Evolutionary conservation across 768 basidiomycete genomes (phyloP).

Genomic region (Amanita fuliginea): DNA sequence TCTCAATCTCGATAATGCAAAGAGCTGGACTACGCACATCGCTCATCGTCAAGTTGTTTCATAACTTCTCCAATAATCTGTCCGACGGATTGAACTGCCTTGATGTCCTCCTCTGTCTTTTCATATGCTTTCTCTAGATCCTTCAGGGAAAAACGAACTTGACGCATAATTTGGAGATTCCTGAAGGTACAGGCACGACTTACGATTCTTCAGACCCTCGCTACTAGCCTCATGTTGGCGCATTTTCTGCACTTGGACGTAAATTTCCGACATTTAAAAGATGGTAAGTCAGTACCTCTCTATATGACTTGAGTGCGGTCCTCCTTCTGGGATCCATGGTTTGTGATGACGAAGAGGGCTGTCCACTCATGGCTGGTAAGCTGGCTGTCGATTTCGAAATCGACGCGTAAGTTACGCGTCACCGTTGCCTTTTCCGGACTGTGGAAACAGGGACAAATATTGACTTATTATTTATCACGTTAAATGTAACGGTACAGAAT

Average conservation of each 20-base stretch:
- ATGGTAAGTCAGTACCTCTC: slow-evolving; percentile 37
- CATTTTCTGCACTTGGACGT: slow-evolving; percentile 65
- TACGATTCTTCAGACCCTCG: slow-evolving; percentile 84
- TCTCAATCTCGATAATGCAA: neutral
- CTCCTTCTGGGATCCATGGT: slow-evolving; percentile 60
- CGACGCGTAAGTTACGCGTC: slow-evolving; percentile 34
- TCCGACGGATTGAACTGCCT: slow-evolving; percentile 96
- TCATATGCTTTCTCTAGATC: slow-evolving; percentile 82
- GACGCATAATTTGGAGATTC: neutral
- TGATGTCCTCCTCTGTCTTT: slow-evolving; percentile 98
- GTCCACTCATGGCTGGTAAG: slow-evolving; percentile 10
- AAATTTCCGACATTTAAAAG: slow-evolving; percentile 1
- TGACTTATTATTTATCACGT: too few relatives aligned
- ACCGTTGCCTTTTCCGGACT: slow-evolving; percentile 9
- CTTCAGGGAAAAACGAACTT: slow-evolving; percentile 88
- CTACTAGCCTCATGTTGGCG: slow-evolving; percentile 80
- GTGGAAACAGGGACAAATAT: neutral
- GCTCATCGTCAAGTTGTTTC: slow-evolving; percentile 96
- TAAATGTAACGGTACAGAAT: neutral
- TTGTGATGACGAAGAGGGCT: slow-evolving; percentile 36
- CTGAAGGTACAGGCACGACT: slow-evolving; percentile 18
- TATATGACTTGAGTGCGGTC: slow-evolving; percentile 67
- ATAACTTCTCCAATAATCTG: slow-evolving; percentile 99
- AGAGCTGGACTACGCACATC: slow-evolving; percentile 51
- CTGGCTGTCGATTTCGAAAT: slow-evolving; percentile 13